These are phyloP conservation scores for Filobasidium uniguttulatum DNA, from an alignment of 1,284 basidiomycete species.

Conservation along the genomic window DNA sequence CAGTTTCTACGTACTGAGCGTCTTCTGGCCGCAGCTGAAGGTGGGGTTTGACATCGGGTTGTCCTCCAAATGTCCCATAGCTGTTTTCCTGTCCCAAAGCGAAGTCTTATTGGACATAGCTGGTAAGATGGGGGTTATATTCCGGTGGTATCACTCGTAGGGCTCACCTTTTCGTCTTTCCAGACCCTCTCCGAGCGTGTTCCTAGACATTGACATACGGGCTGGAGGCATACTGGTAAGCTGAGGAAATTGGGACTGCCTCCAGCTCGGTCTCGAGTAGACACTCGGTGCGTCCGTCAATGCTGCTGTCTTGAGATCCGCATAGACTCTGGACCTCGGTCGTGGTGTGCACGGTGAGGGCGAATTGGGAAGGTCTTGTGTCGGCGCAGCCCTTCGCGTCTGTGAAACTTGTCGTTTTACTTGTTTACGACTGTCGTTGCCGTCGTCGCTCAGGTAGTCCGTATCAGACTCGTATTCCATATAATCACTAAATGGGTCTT, in stretches of 20 bases:
- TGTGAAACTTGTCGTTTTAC: background rate
- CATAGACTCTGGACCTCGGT: background rate
- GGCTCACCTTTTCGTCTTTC: no score
- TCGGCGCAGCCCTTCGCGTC: background rate
- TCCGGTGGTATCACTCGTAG: no score
- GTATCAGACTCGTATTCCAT: background rate
- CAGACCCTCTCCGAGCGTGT: no score
- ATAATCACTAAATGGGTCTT: slow-evolving; percentile 1
- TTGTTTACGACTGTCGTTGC: background rate
- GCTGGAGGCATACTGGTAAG: no score
- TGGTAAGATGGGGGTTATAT: no score
- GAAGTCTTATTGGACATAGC: no score
- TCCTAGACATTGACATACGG: no score
- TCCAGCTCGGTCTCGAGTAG: background rate
- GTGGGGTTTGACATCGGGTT: no score
- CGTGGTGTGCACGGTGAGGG: background rate
- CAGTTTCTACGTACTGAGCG: no score
- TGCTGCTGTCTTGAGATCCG: background rate
- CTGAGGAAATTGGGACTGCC: background rate
- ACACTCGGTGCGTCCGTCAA: background rate
- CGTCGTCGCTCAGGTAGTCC: background rate
- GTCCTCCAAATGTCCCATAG: no score
- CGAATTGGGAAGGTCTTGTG: background rate
- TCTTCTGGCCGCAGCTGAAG: no score
- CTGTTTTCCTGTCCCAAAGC: no score